A percentile compares a stretch with the other conserved stretches of the same genome.
phyloP scores from a whole-genome alignment of 2,329 filamentous ascomycete genomes.

The Apiospora sp. region DNA sequence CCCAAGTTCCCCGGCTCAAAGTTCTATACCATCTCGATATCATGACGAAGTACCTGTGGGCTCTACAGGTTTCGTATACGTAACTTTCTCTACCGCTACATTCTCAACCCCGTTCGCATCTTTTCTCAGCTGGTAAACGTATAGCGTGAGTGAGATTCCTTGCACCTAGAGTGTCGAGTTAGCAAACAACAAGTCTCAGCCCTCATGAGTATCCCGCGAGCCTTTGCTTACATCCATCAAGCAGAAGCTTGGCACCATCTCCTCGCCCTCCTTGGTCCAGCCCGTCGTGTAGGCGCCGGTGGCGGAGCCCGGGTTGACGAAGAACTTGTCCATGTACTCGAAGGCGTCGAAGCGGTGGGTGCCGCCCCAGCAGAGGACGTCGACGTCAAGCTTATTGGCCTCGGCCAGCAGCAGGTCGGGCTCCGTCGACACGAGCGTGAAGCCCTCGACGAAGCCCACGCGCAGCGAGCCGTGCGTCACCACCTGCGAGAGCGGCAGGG shows the following conservation, averaged over 20 bases:
- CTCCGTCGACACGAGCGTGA: constrained; percentile 72
- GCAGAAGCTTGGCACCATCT: constrained; percentile 90
- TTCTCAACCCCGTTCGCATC: constrained; percentile 80
- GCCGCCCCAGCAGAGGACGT: constrained; percentile 74
- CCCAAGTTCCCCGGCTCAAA: background rate
- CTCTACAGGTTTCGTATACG: constrained; percentile 79
- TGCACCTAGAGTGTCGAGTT: constrained; percentile 71
- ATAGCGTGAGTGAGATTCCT: constrained; percentile 93
- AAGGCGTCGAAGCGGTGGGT: constrained; percentile 75
- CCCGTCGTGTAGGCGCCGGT: constrained; percentile 69
- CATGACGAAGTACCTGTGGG: constrained; percentile 59
- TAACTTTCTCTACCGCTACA: constrained; percentile 86
- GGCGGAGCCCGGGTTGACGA: constrained; percentile 73
- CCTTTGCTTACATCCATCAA: constrained; percentile 87
- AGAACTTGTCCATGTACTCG: constrained; percentile 79
- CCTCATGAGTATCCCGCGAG: too few relatives aligned
- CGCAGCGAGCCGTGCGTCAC: constrained; percentile 72
- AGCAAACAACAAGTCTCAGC: background rate
- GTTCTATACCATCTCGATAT: constrained; percentile 30
- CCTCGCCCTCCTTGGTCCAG: constrained; percentile 68
- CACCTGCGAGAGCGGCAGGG: constrained; percentile 70
- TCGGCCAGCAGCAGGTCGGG: constrained; percentile 72
- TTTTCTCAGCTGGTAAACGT: constrained; percentile 88
- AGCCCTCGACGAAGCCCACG: constrained; percentile 73
- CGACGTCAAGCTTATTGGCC: constrained; percentile 73